Base-by-base conservation (phyloP, 441 rosid genomes). In the Melastoma candidum region DNA sequence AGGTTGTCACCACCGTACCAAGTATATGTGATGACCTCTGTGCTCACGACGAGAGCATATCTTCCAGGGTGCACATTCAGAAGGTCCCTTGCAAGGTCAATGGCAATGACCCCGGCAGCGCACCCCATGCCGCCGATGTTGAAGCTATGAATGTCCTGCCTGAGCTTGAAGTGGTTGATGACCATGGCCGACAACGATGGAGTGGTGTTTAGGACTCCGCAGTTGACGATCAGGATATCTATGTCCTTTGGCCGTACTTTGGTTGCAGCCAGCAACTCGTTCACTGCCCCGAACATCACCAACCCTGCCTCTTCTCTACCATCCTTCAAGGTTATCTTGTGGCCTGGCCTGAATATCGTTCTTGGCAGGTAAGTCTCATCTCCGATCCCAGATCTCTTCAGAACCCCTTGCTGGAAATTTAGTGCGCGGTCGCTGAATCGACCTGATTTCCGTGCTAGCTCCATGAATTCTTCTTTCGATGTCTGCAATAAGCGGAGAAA, bases 51-150 rank as follows among this genome's bases (percentile, higher is more conserved):
- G 12, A 81, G 68, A 1, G 86, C 95, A 7, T 81, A 79, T 8
- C 74, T 63, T 6, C 77, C 74, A 13, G 76, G 88, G 62, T 81
- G 63, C 7, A 74, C 83, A 12, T 59, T 69, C 66, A 83, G 48
- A n/a, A 86, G 75, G 69, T 86, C 86, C 68, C 63, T 81, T 3
- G 88, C 90, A 26, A 86, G 66, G 64, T 76, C 88, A 57, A 83
- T 65, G 2, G 88, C 83, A 51, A 77, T 71, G 58, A 81, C 57
- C 13, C 90, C 88, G 0, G 88, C 88, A 12, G 86, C 65, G 45
- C 90, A 83, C 0, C 90, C 86, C 95, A 83, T 86, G 5, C 86
- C 95, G 14, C 86, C 88, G 14, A 86, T 80, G 57, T 81, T 83
- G 71, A 74, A 83, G 80, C 80, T 83, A 46, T 67, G 74, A 50